These are phyloP conservation scores for Fusarium veterinarium DNA, from an alignment of 2,329 filamentous ascomycete species.

Conservation along the genomic window DNA sequence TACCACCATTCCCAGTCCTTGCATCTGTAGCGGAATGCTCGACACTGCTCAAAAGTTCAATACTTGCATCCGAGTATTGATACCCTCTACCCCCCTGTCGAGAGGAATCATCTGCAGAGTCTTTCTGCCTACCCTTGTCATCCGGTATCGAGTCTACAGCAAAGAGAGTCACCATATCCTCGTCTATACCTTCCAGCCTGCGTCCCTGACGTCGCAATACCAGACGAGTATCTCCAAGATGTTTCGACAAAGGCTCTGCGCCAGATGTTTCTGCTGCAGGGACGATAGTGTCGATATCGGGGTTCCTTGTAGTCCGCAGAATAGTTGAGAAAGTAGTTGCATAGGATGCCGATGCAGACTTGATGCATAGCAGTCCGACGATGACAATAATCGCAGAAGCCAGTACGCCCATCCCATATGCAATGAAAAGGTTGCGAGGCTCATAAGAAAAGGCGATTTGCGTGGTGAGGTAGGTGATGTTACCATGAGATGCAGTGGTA, in stretches of 20 bases:
- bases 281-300: not conserved
- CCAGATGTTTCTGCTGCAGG: not conserved
- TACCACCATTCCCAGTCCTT: not conserved
- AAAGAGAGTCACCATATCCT: not conserved
- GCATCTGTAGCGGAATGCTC: accelerated
- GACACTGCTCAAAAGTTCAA: not conserved
- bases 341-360: not conserved
- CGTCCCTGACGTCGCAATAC: not conserved
- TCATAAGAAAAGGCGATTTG: constrained; percentile 7
- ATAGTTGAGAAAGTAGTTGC: constrained; percentile 13
- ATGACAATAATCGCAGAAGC: not conserved
- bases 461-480: not conserved
- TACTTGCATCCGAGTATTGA: not conserved
- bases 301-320: constrained; percentile 10
- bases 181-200: accelerated
- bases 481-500: not conserved
- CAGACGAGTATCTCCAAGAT: not conserved
- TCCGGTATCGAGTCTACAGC: not conserved
- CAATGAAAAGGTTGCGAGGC: constrained; percentile 17
- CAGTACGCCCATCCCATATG: not conserved
- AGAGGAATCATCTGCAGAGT: accelerated
- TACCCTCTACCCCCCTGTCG: not conserved
- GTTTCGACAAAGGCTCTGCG: constrained; percentile 1
- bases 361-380: not conserved
- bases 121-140: not conserved